Evolutionary conservation across 192 early-diverging fungal species (phyloP), one percentile per base, ranked within the genome.

Genomic region (Phlyctochytrium planicorne): DNA sequence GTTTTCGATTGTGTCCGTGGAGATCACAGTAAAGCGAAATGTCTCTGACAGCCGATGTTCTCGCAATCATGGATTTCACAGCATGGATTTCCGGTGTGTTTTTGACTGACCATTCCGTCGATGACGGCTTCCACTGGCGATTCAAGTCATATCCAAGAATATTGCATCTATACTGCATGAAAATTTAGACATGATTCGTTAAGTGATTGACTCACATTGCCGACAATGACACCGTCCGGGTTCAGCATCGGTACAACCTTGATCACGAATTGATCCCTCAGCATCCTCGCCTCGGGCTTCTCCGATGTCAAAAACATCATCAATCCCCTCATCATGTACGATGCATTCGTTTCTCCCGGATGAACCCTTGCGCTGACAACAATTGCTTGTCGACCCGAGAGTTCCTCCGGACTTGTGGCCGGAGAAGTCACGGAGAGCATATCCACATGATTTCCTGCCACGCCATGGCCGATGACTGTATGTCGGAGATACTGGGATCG

Each of bases 221-320:
- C 77, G n/a, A 78, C 55, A 34, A 78, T 74, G 10, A 77, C 74
- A 17, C 79, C 71, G 53, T 80, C 71, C 2, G 80, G 80, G 63
- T 81, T 81, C 4, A 78, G 57, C 80, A 81, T 81, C 16, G 80
- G 80, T 1, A 81, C 63, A 53, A 80, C 36, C 60, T 81, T 81
- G 16, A 81, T 66, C 23, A 81, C 67, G 50, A 70, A 81, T 56
- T 67, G 60, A 6, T 68, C 65, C 16, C 70, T 37, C 30, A 81
- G 35, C 33, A 34, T 67, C 17, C 60, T n/a, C 0, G 80, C 70
- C 36, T 75, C 75, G 1, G 23, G 25, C 2, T 32, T 47, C 34
- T 73, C 35, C 0, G 60, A 63, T 2, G 73, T 53, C 17, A 82
- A 30, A 29, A 66, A 72, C 50, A 64, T 57, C n/a, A 82, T 59